These are phyloP conservation scores for Prunus yedoensis DNA, from an alignment of 331 rosid species.

Conservation along the genomic window DNA sequence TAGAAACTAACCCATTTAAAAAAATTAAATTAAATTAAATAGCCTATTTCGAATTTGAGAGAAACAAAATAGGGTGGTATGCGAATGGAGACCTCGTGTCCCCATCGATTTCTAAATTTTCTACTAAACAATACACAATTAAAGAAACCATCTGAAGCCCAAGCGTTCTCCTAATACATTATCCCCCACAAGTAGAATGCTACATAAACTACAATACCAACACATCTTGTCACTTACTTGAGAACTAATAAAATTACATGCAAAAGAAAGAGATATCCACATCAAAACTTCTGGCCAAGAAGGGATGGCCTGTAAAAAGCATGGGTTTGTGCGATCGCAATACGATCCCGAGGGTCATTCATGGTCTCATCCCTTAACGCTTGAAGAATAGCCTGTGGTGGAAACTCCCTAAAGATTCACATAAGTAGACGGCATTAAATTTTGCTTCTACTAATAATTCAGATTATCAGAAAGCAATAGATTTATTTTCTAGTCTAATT, in stretches of 20 bases:
- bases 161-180: neutral
- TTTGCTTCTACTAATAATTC: neutral
- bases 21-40: too few species aligned
- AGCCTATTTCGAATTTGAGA: too few species aligned
- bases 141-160: neutral
- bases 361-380: slow-evolving; percentile 73
- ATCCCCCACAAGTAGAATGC: neutral
- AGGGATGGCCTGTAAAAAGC: slow-evolving; percentile 74
- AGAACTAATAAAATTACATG: slow-evolving; percentile 12
- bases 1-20: too few species aligned
- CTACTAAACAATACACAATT: neutral
- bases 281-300: slow-evolving; percentile 54
- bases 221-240: neutral
- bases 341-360: slow-evolving; percentile 86
- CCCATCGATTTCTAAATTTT: too few species aligned
- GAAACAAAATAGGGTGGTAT: too few species aligned
- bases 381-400: slow-evolving; percentile 69
- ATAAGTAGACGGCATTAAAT: slow-evolving; percentile 8
- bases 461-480: neutral
- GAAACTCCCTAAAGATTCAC: slow-evolving; percentile 52
- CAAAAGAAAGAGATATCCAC: neutral
- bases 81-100: too few species aligned
- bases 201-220: neutral
- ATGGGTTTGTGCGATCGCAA: slow-evolving; percentile 76
- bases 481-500: too few species aligned